These are phyloP conservation scores for Monilinia laxa DNA, from an alignment of 2,329 filamentous ascomycete genomes.

Conservation along the genomic window DNA sequence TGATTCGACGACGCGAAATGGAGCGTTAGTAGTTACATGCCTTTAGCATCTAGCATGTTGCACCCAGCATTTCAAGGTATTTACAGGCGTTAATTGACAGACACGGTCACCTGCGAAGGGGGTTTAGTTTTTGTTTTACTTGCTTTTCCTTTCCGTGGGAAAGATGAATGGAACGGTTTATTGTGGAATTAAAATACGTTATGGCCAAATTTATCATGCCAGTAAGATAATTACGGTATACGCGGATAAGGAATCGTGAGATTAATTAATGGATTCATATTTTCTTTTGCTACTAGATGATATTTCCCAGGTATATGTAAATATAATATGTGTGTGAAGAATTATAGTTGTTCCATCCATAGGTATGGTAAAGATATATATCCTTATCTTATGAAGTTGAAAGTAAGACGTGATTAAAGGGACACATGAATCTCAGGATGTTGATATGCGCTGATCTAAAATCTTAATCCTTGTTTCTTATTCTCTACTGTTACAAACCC, in stretches of 20 bases:
- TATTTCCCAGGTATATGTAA: background rate
- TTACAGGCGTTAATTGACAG: background rate
- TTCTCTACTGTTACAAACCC: constrained; percentile 9
- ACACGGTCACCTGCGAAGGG: constrained; percentile 7
- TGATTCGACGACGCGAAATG: background rate
- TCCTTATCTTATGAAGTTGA: background rate
- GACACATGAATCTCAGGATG: background rate
- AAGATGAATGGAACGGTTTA: background rate
- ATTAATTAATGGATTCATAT: background rate
- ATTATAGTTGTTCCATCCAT: background rate
- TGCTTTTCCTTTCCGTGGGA: background rate
- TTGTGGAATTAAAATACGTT: background rate
- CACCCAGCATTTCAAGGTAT: background rate
- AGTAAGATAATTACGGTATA: background rate
- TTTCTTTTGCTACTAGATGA: background rate
- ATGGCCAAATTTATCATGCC: background rate
- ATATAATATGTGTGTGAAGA: background rate
- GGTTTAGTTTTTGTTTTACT: background rate
- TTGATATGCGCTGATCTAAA: constrained; percentile 1
- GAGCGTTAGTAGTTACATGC: background rate
- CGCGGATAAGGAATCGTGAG: background rate
- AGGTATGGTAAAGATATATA: background rate
- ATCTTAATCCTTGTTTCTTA: background rate
- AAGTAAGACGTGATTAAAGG: background rate
- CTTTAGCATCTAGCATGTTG: background rate